Evolutionary conservation across 1,139 yeast genomes (phyloP).

Genomic region (Hyphopichia fennica): DNA sequence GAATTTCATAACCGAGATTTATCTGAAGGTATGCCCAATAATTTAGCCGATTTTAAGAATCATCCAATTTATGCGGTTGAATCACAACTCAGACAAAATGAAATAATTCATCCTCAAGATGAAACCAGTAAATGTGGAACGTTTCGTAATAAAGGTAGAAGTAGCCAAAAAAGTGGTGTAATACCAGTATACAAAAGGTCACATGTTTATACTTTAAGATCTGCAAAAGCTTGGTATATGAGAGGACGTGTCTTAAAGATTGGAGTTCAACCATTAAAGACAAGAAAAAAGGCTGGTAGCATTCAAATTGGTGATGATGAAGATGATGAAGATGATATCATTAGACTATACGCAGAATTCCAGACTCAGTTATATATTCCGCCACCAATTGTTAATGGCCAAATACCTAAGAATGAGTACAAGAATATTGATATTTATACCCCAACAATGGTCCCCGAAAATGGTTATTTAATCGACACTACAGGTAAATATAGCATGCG

Average conservation of each 20-base stretch:
- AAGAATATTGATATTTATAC: slow-evolving; percentile 83
- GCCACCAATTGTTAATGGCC: slow-evolving; percentile 63
- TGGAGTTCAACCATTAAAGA: slow-evolving; percentile 68
- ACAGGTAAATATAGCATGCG: slow-evolving; percentile 34
- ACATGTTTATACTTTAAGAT: slow-evolving; percentile 61
- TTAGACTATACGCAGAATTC: slow-evolving; percentile 67
- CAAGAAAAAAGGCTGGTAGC: slow-evolving; percentile 24
- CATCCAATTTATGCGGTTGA: slow-evolving; percentile 90
- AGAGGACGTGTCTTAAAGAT: slow-evolving; percentile 72
- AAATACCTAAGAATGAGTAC: slow-evolving; percentile 69
- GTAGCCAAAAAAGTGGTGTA: slow-evolving; percentile 33
- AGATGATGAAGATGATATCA: slow-evolving; percentile 49
- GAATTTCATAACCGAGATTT: slow-evolving; percentile 68
- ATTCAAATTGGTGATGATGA: slow-evolving; percentile 42
- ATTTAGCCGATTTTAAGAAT: slow-evolving; percentile 74
- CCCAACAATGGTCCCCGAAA: slow-evolving; percentile 78
- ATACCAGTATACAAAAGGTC: slow-evolving; percentile 65
- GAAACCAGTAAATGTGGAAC: slow-evolving; percentile 64
- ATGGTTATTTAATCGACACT: slow-evolving; percentile 59
- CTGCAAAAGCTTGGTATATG: slow-evolving; percentile 87
- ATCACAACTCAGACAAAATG: slow-evolving; percentile 68
- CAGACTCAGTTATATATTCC: slow-evolving; percentile 76
- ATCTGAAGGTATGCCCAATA: slow-evolving; percentile 86
- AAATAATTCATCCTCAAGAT: slow-evolving; percentile 68
- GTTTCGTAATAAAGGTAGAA: slow-evolving; percentile 41